phyloP scores from a whole-genome alignment of 257 asterid genomes.

The Solanum corneliomulleri region DNA sequence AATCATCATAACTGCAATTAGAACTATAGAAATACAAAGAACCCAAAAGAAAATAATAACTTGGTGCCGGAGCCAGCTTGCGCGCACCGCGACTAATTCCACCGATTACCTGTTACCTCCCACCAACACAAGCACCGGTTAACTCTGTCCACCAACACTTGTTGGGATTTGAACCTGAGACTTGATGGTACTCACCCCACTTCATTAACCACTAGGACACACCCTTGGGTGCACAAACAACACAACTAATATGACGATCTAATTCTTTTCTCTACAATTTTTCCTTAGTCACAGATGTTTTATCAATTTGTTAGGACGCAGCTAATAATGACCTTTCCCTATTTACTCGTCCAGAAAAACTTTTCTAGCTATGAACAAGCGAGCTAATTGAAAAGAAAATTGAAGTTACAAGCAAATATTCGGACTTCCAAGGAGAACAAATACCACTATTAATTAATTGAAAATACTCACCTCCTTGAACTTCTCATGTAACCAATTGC shows the following conservation, averaged over 20 bases:
- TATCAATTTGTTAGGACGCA: neutral
- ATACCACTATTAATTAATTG: neutral
- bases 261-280: neutral
- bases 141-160: neutral
- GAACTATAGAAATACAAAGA: neutral
- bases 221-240: neutral
- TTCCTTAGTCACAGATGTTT: neutral
- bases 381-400: neutral
- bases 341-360: neutral
- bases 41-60: neutral
- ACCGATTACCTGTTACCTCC: neutral
- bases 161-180: neutral
- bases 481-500: conserved; percentile 82
- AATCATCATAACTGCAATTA: conserved; percentile 1
- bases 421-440: neutral
- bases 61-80: neutral
- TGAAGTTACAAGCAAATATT: neutral
- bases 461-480: conserved; percentile 65
- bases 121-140: neutral
- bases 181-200: neutral
- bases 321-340: neutral
- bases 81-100: neutral
- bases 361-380: neutral
- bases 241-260: neutral
- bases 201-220: neutral